Conservation (phyloP, 2,329 filamentous ascomycete species). For the Pseudogymnoascus sp. region DNA sequence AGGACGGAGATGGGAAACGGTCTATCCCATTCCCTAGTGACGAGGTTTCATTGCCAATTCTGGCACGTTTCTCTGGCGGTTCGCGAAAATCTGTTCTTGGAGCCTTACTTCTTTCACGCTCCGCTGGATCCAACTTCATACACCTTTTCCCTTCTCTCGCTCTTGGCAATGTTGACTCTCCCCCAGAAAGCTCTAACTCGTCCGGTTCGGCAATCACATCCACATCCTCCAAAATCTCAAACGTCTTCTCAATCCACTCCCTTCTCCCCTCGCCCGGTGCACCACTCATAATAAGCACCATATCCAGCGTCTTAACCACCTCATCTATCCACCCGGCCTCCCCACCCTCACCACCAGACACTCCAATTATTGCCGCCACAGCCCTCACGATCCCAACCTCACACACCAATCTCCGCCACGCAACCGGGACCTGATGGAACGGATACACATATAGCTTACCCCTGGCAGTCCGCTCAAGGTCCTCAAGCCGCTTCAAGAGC, state of each 20-base stretch:
- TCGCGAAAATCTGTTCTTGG: neutral
- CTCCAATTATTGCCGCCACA: slow-evolving; percentile 6
- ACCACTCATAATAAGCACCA: slow-evolving; percentile 27
- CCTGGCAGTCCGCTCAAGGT: slow-evolving; percentile 51
- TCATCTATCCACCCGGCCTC: slow-evolving; percentile 16
- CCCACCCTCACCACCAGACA: neutral
- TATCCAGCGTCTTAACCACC: slow-evolving; percentile 23
- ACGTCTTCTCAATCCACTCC: slow-evolving; percentile 42
- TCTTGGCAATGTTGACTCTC: fast-evolving
- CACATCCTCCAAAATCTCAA: slow-evolving; percentile 54
- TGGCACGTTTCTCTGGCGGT: slow-evolving; percentile 19
- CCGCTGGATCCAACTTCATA: neutral
- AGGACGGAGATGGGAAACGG: slow-evolving; percentile 15
- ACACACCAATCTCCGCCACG: slow-evolving; percentile 65
- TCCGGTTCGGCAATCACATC: neutral
- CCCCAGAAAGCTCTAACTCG: neutral
- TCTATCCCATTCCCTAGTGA: neutral
- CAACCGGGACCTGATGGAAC: slow-evolving; percentile 55
- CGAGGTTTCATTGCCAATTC: neutral
- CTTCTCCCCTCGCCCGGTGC: slow-evolving; percentile 11
- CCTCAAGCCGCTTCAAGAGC: slow-evolving; percentile 36
- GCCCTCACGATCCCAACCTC: slow-evolving; percentile 61
- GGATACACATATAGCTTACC: slow-evolving; percentile 62
- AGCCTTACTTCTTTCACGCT: neutral
- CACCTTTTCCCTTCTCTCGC: neutral